These are phyloP conservation scores for Sporothrix brasiliensis DNA, from an alignment of 2,329 filamentous ascomycete species.

Conservation along the genomic window DNA sequence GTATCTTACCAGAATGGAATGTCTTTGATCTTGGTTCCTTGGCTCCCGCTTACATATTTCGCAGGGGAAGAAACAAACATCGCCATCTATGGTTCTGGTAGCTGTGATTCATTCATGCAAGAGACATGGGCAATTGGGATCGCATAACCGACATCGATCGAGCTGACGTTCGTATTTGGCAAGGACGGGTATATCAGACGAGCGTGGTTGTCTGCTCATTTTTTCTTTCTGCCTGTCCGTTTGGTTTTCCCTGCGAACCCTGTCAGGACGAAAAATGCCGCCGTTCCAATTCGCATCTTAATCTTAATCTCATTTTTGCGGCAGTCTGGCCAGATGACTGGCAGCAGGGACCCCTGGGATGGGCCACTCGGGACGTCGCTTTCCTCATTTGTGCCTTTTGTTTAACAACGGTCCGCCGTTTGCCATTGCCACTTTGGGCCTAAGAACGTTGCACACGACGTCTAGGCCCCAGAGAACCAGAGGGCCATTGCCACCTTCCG, in stretches of 20 bases:
- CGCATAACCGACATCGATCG: constrained; percentile 3
- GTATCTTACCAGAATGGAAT: not conserved
- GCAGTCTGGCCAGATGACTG: not conserved
- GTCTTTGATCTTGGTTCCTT: not conserved
- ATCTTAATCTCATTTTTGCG: constrained; percentile 28
- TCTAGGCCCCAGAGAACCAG: constrained; percentile 15
- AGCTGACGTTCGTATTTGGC: not conserved
- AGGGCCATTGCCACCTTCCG: constrained; percentile 15
- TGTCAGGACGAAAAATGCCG: not conserved
- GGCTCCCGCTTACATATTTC: not conserved
- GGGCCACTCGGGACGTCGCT: not conserved
- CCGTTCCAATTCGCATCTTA: constrained; percentile 23
- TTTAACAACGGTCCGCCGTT: constrained; percentile 10
- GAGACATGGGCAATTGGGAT: not conserved
- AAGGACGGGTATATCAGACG: not conserved
- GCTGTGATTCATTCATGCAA: constrained; percentile 1
- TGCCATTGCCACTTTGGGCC: constrained; percentile 20
- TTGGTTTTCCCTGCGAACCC: not conserved
- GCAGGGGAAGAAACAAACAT: not conserved
- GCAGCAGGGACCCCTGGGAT: constrained; percentile 12
- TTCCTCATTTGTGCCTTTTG: constrained; percentile 18
- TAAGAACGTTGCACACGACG: constrained; percentile 12
- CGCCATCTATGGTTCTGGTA: not conserved
- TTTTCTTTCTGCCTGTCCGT: not conserved
- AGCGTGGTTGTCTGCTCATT: not conserved